Conservation (phyloP, 2,329 filamentous ascomycete genomes). For the Geosmithia flava region DNA sequence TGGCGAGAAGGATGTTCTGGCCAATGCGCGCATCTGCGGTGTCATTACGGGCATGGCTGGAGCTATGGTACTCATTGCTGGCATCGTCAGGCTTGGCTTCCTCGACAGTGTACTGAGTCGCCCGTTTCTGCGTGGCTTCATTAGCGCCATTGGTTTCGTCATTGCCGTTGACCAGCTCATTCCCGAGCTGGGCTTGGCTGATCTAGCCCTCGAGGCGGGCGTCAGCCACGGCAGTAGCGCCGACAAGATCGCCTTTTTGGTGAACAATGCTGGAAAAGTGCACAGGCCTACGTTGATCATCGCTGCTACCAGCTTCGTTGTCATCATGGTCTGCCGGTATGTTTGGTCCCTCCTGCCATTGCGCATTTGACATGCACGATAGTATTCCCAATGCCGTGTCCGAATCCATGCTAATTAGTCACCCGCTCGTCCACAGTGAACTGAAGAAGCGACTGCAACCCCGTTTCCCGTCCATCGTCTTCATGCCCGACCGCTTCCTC, state of each 20-base stretch:
- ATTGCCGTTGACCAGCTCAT: constrained; percentile 93
- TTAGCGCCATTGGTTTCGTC: constrained; percentile 92
- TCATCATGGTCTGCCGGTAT: constrained; percentile 85
- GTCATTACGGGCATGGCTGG: constrained; percentile 82
- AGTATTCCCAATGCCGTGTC: too few species aligned
- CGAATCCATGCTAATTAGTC: background rate
- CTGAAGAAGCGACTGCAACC: constrained; percentile 72
- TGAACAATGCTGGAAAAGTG: constrained; percentile 49
- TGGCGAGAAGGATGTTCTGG: constrained; percentile 45
- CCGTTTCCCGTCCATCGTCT: constrained; percentile 68
- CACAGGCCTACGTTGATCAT: constrained; percentile 69
- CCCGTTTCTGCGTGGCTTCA: constrained; percentile 88
- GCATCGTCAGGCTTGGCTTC: constrained; percentile 77
- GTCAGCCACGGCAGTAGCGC: constrained; percentile 75
- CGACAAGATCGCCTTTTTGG: constrained; percentile 73
- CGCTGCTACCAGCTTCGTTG: constrained; percentile 64
- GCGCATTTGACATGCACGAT: too few species aligned
- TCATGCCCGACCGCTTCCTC: constrained; percentile 81
- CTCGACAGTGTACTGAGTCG: constrained; percentile 87
- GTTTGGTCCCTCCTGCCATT: constrained; percentile 9
- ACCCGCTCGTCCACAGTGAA: constrained; percentile 39
- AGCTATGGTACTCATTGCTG: constrained; percentile 77
- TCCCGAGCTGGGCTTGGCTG: constrained; percentile 70
- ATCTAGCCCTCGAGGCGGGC: constrained; percentile 48
- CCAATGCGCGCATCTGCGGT: constrained; percentile 76